A percentile compares a stretch with the other conserved stretches of the same genome.
Evolutionary conservation across 441 rosid genomes (phyloP).

Genomic region (Raphanus hybrid): DNA sequence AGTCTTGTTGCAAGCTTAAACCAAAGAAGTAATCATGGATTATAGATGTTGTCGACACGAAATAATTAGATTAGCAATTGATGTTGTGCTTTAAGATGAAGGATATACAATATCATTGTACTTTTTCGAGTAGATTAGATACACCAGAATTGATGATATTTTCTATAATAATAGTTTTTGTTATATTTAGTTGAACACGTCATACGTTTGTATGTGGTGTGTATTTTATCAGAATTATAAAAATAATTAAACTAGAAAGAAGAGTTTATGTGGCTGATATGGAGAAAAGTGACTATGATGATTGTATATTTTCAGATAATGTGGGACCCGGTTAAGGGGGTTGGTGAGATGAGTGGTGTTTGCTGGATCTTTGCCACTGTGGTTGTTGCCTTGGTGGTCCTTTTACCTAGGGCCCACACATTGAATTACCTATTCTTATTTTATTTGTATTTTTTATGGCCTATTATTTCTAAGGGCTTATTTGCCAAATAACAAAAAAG

Average conservation of each 20-base stretch:
- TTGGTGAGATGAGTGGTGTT: constrained; percentile 43
- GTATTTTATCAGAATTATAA: not conserved
- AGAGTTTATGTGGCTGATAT: constrained; percentile 26
- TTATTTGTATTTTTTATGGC: no score
- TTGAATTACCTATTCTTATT: not conserved
- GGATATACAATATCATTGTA: not conserved
- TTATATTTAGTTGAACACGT: constrained; percentile 6
- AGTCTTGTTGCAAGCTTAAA: not conserved
- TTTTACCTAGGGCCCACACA: not conserved
- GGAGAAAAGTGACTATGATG: constrained; percentile 28
- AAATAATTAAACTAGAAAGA: not conserved
- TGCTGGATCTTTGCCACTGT: constrained; percentile 33
- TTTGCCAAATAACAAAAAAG: no score
- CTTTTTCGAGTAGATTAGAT: constrained; percentile 14
- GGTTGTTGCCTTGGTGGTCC: constrained; percentile 31
- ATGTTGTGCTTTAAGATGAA: not conserved
- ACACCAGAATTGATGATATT: constrained; percentile 2
- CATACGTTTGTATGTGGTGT: constrained; percentile 17
- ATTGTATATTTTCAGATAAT: constrained; percentile 21
- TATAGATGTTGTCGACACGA: not conserved
- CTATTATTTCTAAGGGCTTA: no score
- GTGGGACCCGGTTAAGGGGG: constrained; percentile 23
- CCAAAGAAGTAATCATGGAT: not conserved
- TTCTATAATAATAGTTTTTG: not conserved
- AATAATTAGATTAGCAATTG: constrained; percentile 1